Conservation (phyloP, 768 basidiomycete species). For the Tulasnella sp. region DNA sequence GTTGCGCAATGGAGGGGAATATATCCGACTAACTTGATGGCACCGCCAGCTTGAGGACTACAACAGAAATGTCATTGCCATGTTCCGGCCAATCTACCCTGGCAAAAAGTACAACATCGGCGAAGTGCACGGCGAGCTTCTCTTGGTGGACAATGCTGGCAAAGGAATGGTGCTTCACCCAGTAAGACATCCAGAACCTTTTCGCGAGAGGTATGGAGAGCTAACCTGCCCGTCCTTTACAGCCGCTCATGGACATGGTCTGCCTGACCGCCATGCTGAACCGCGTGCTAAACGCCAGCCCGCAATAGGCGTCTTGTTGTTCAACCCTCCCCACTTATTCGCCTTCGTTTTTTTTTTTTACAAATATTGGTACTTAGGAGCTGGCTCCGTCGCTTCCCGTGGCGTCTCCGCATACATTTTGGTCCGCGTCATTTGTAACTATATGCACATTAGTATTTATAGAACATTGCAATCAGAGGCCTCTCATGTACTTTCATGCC, state of each 20-base stretch:
- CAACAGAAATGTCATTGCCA: constrained; percentile 55
- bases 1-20: constrained; percentile 57
- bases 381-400: neutral
- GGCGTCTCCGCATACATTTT: constrained; percentile 5
- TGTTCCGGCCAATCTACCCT: constrained; percentile 66
- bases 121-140: constrained; percentile 73
- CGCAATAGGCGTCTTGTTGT: neutral
- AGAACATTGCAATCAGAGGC: constrained; percentile 8
- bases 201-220: neutral
- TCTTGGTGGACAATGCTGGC: constrained; percentile 73
- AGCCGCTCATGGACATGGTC: constrained; percentile 82
- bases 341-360: neutral
- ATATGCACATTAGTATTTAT: constrained; percentile 11
- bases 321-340: neutral
- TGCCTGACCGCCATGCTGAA: constrained; percentile 82
- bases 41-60: constrained; percentile 62
- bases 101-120: constrained; percentile 79
- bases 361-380: constrained; percentile 1
- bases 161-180: constrained; percentile 58
- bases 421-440: constrained; percentile 4
- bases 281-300: constrained; percentile 38
- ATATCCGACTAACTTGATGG: constrained; percentile 34
- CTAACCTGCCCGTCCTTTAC: constrained; percentile 23
- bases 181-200: constrained; percentile 43
- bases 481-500: constrained; percentile 5